Evolutionary conservation across 2,329 filamentous ascomycete species (phyloP).

Genomic region (Alternaria tenuissima): DNA sequence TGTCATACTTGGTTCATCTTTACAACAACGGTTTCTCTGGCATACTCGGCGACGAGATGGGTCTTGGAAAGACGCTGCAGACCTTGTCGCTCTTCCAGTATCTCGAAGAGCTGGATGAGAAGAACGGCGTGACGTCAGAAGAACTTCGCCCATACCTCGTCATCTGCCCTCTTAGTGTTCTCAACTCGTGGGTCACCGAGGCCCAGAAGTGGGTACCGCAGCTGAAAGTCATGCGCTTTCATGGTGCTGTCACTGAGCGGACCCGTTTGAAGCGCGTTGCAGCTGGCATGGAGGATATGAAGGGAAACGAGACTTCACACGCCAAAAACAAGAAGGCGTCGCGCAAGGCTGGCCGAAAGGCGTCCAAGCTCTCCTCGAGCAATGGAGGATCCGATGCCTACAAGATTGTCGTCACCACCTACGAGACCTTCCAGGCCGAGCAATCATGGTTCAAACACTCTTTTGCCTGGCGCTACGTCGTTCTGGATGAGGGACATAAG

Average conservation of each 20-base stretch:
- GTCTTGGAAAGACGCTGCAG: slow-evolving; percentile 98
- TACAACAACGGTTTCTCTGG: slow-evolving; percentile 99
- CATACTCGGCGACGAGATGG: slow-evolving; percentile 98
- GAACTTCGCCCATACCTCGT: slow-evolving; percentile 93
- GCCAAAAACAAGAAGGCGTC: slow-evolving; percentile 88
- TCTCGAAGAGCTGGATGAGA: slow-evolving; percentile 87
- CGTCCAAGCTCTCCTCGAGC: slow-evolving; percentile 40
- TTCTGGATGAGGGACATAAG: slow-evolving; percentile 97
- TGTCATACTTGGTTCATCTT: slow-evolving; percentile 98
- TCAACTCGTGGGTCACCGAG: slow-evolving; percentile 97
- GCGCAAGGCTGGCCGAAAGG: slow-evolving; percentile 72
- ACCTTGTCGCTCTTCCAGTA: slow-evolving; percentile 97
- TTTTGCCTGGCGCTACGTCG: slow-evolving; percentile 99
- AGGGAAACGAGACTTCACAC: slow-evolving; percentile 66
- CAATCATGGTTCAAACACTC: slow-evolving; percentile 89
- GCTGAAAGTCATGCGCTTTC: slow-evolving; percentile 88
- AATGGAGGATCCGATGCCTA: slow-evolving; percentile 33
- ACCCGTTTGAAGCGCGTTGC: slow-evolving; percentile 71
- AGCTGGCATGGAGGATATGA: slow-evolving; percentile 56
- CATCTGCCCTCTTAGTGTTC: slow-evolving; percentile 92
- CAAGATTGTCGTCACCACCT: slow-evolving; percentile 85
- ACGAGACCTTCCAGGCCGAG: slow-evolving; percentile 99
- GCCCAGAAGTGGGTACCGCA: slow-evolving; percentile 97
- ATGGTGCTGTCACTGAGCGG: slow-evolving; percentile 84
- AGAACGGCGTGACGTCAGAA: slow-evolving; percentile 45